phyloP scores from a whole-genome alignment of 148 eudicot species.

The Cornus controversa region DNA sequence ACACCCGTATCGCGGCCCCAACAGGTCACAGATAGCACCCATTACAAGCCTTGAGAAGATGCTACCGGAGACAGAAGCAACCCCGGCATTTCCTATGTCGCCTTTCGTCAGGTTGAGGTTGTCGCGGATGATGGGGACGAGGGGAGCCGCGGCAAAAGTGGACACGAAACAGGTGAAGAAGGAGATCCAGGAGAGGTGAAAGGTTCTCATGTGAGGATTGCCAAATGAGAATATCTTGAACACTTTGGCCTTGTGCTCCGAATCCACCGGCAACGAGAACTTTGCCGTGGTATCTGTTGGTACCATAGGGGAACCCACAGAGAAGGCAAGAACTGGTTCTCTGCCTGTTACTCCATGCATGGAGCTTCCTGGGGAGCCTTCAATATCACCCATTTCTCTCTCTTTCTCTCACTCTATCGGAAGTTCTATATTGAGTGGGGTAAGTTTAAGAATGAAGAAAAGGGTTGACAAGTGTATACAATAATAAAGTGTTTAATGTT shows the following conservation, averaged over 20 bases:
- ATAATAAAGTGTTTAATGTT: neutral
- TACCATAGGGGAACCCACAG: slow-evolving; percentile 18
- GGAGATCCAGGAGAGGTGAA: slow-evolving; percentile 33
- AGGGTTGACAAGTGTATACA: neutral
- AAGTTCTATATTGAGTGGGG: no score
- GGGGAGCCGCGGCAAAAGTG: slow-evolving; percentile 34
- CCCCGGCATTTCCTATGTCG: slow-evolving; percentile 31
- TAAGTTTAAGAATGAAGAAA: no score
- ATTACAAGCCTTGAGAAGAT: slow-evolving; percentile 28
- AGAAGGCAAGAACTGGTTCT: slow-evolving; percentile 17
- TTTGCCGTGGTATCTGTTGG: slow-evolving; percentile 19
- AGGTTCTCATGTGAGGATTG: slow-evolving; percentile 28
- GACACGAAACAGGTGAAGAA: slow-evolving; percentile 29
- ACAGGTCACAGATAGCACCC: slow-evolving; percentile 24
- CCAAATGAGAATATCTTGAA: slow-evolving; percentile 24
- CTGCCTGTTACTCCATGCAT: slow-evolving; percentile 28
- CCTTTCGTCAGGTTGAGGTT: slow-evolving; percentile 27
- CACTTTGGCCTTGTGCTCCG: slow-evolving; percentile 31
- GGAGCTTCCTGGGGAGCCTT: slow-evolving; percentile 18
- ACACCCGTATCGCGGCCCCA: slow-evolving; percentile 30
- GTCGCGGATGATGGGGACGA: slow-evolving; percentile 31
- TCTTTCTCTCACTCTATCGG: neutral
- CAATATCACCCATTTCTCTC: slow-evolving; percentile 14
- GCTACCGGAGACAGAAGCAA: slow-evolving; percentile 30
- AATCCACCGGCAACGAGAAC: slow-evolving; percentile 24